These are phyloP conservation scores for Azolla pinnata DNA, from an alignment of 75 land plant species.

Conservation along the genomic window DNA sequence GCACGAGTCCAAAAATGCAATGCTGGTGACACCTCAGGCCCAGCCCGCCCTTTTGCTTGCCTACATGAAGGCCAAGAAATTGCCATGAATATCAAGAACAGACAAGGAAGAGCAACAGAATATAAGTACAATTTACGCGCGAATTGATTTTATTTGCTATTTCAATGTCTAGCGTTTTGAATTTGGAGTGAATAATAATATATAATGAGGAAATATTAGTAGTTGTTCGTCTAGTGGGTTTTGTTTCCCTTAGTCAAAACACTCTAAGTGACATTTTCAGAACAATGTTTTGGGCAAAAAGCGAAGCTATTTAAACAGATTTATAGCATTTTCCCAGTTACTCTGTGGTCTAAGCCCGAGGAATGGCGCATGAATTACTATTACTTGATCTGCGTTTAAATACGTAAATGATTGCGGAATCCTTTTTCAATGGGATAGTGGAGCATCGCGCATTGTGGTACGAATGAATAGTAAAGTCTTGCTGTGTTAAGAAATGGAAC, in stretches of 20 bases:
- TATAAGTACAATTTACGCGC: background rate
- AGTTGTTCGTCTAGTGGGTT: constrained; percentile 1
- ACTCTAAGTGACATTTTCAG: too few species aligned
- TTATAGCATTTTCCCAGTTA: background rate
- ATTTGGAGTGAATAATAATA: background rate
- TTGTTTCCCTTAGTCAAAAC: too few species aligned
- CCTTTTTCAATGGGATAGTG: background rate
- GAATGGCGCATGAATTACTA: background rate
- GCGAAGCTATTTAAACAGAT: background rate
- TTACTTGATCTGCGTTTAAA: background rate
- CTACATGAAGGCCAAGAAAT: too few species aligned
- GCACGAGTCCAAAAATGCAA: too few species aligned
- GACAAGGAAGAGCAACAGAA: too few species aligned
- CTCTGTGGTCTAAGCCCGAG: background rate
- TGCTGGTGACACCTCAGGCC: too few species aligned
- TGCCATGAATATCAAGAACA: too few species aligned
- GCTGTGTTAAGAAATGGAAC: constrained; percentile 2
- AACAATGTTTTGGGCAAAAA: background rate
- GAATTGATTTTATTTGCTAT: background rate
- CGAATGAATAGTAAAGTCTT: background rate
- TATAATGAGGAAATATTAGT: background rate
- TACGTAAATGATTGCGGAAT: constrained; percentile 1
- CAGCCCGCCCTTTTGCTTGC: too few species aligned
- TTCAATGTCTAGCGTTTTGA: background rate
- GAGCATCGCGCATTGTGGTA: background rate